Evolutionary conservation across 108 stramenopile species (phyloP), one percentile per base, ranked within the genome.

Genomic region (Fistulifera pelliculosa): DNA sequence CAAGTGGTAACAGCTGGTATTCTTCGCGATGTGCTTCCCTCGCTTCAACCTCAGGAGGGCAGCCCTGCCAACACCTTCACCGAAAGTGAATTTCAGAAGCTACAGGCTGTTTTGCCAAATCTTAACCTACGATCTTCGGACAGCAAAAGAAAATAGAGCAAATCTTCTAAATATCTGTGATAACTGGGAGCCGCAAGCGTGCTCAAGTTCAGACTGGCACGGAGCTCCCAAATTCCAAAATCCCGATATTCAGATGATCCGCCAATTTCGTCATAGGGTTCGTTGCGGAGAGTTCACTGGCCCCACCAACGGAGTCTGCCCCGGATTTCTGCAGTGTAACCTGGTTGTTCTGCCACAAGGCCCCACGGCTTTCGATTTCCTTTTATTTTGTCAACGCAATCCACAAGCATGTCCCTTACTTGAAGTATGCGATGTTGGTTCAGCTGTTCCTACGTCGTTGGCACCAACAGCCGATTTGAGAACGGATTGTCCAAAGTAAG

Each of bases 301-400:
- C 13, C 84, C 79, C 16, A 95, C 90, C 48, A 83, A 87, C 45
- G 90, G 80, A 10, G 61, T 65, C 16, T 89, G 85, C 56, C 84
- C 84, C 0, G 89, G 89, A 28, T 79, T 66, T 49, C 57, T 85
- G 56, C 94, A 95, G 61, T 87, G 83, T 56, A 95, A 95, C 68
- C 52, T 95, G 27, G 84, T 92, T 14, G 75, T 90, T 15, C 56
- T 95, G 55, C 88, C 83, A 16, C 66, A 79, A 39, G 70, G 66
- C 0, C 68, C 49, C 16, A 18, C 54, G 40, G 88, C 94, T 2
- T 82, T 75, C 61, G 94, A 95, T 49, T 95, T 95, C 64, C 53
- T 80, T 17, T 65, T 81, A 21, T 95, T 95, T 70, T 95, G 94
- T 70, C 79, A 89, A 59, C 70, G 79, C 28, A 95, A 95, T 58